Conservation (phyloP, 225 moss, liverwort and hornwort species). For the Thuidium tamariscinum region DNA sequence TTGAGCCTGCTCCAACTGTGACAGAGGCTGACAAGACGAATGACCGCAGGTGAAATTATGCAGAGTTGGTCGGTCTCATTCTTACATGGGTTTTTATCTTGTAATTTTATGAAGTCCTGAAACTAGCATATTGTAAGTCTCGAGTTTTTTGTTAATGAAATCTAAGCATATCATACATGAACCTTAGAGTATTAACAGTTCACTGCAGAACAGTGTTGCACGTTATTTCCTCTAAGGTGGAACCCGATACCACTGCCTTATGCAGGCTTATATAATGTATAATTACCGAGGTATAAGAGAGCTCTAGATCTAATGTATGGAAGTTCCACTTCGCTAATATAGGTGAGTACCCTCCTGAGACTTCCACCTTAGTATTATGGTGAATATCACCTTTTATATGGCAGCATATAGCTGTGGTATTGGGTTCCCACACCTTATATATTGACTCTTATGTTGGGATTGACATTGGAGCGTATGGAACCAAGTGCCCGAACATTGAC, state of each 20-base stretch:
- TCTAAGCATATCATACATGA: not conserved
- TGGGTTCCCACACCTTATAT: not conserved
- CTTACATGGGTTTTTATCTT: not conserved
- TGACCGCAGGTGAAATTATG: slow-evolving; percentile 50
- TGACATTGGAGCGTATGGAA: not conserved
- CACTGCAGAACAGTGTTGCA: not conserved
- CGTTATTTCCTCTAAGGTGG: not conserved
- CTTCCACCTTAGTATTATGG: not conserved
- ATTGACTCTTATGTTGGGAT: not conserved
- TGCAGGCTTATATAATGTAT: not conserved
- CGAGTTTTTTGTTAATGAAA: not conserved
- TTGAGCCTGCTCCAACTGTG: slow-evolving; percentile 65
- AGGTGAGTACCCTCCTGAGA: not conserved
- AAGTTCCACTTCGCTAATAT: not conserved
- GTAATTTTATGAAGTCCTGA: not conserved
- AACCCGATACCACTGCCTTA: not conserved
- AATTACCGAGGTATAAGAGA: not conserved
- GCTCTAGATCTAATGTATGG: not conserved
- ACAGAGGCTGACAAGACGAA: slow-evolving; percentile 72
- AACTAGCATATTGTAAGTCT: not conserved
- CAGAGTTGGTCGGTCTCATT: not conserved
- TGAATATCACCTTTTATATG: not conserved
- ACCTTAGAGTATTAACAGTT: not conserved
- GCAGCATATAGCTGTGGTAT: not conserved
- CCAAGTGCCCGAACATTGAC: not conserved